phyloP scores from a whole-genome alignment of 1,284 basidiomycete genomes.

The Peniophora sp. region DNA sequence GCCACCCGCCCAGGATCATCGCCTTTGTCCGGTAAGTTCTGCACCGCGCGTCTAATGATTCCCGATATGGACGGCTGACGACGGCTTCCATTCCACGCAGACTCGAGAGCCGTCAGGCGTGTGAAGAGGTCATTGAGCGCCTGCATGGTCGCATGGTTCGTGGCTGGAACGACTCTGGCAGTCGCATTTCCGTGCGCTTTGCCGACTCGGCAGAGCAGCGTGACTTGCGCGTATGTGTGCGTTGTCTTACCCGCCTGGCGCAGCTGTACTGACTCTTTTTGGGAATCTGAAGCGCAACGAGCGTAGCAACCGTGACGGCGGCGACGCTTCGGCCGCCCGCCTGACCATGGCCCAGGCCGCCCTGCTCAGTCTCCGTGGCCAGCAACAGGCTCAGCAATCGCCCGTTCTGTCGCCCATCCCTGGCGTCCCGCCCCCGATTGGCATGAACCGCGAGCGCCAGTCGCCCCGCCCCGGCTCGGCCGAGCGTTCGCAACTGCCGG shows the following conservation, averaged over 20 bases:
- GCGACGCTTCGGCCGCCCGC: slow-evolving; percentile 50
- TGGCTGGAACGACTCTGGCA: slow-evolving; percentile 63
- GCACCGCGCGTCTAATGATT: neutral
- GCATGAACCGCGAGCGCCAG: neutral
- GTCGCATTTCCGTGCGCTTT: slow-evolving; percentile 66
- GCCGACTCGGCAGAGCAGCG: slow-evolving; percentile 54
- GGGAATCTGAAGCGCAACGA: slow-evolving; percentile 21
- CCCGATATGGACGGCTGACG: neutral
- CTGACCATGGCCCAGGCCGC: slow-evolving; percentile 72
- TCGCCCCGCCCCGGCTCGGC: neutral
- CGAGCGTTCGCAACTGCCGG: slow-evolving; percentile 8
- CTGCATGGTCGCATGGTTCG: slow-evolving; percentile 72
- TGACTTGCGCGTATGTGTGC: slow-evolving; percentile 32
- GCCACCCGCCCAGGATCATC: slow-evolving; percentile 65
- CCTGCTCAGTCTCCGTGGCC: slow-evolving; percentile 62
- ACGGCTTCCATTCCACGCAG: slow-evolving; percentile 25
- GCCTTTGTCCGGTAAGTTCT: slow-evolving; percentile 59
- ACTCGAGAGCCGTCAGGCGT: slow-evolving; percentile 55
- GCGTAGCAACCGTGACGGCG: slow-evolving; percentile 35
- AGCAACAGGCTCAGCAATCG: slow-evolving; percentile 30
- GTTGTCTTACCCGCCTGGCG: neutral
- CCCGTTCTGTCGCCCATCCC: slow-evolving; percentile 1
- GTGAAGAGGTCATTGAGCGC: slow-evolving; percentile 64
- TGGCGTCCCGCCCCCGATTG: slow-evolving; percentile 3
- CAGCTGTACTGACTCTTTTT: neutral